phyloP scores from a whole-genome alignment of 768 basidiomycete genomes.

The Dendrothele bispora region DNA sequence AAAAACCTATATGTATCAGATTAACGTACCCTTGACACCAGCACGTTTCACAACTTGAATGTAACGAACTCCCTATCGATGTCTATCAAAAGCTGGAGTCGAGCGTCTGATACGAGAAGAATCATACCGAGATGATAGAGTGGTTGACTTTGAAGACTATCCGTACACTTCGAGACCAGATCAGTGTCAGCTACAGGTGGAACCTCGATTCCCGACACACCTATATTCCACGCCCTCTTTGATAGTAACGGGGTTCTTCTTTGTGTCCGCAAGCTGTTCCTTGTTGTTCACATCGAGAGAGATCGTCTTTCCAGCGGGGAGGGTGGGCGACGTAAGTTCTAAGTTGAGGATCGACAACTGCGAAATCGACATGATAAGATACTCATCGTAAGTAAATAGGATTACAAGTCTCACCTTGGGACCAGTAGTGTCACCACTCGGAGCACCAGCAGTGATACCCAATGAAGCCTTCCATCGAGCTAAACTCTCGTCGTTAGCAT shows the following conservation, averaged over 20 bases:
- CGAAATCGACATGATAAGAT: conserved; percentile 3
- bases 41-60: conserved; percentile 85
- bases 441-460: conserved; percentile 66
- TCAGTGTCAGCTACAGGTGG: conserved; percentile 8
- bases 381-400: neutral
- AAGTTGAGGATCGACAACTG: conserved; percentile 76
- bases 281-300: conserved; percentile 63
- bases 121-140: conserved; percentile 77
- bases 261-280: conserved; percentile 47
- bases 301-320: conserved; percentile 57
- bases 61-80: conserved; percentile 71
- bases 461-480: conserved; percentile 95
- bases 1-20: conserved; percentile 5
- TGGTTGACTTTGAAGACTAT: conserved; percentile 88
- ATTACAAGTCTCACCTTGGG: conserved; percentile 59
- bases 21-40: conserved; percentile 62
- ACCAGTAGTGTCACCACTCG: conserved; percentile 37
- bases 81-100: neutral
- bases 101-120: neutral
- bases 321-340: conserved; percentile 76
- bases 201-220: conserved; percentile 37
- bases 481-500: conserved; percentile 90
- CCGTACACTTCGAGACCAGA: conserved; percentile 52
- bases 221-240: conserved; percentile 91
- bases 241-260: conserved; percentile 77